Base-by-base conservation (phyloP, 345 rosid species). In the Brassica napus region DNA sequence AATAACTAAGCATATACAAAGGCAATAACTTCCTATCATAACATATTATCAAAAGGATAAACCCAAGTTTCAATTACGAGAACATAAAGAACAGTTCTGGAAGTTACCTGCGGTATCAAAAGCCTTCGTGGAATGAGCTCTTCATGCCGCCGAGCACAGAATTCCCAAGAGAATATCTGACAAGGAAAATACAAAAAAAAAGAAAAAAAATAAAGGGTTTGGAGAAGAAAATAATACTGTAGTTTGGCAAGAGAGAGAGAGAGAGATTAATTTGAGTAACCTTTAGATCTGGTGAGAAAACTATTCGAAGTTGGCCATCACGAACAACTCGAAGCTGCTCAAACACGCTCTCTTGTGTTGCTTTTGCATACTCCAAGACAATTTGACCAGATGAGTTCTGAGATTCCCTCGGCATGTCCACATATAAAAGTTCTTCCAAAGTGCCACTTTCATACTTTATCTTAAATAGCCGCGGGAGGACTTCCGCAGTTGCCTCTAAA, bases 371-470 rank as follows among this genome's bases (percentile, higher is more conserved):
- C 76, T 93, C 99, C 84, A 95, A 77, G 15, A 95, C 97, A 77
- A 95, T 93, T 81, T 95, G 98, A 74, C 98, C 98, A 18, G 98
- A 90, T 30, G 96, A 79, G 72, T 89, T 90, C 44, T 87, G 98
- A 70, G 90, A 91, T 75, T 93, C 98, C n/a, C 87, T 87, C 6
- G 99, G 99, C 98, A 95, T 95, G 82, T 95, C 99, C 49, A 95
- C 92, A 69, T 93, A 95, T 28, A 95, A 88, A 60, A 95, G 93
- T 81, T 95, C 99, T 82, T 95, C 98, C 78, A 95, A 65, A 60
- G 99, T 95, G 10, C 99, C 99, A 85, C 99, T 93, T 72, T 95
- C 99, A 83, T 95, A 95, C 84, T 95, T 95, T 65, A 95, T 95
- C 86, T 95, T 95, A 84, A 91, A 93, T 73, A 95, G 98, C 90